phyloP scores from a whole-genome alignment of 1,284 basidiomycete species.

The Leccinum pachyderme region DNA sequence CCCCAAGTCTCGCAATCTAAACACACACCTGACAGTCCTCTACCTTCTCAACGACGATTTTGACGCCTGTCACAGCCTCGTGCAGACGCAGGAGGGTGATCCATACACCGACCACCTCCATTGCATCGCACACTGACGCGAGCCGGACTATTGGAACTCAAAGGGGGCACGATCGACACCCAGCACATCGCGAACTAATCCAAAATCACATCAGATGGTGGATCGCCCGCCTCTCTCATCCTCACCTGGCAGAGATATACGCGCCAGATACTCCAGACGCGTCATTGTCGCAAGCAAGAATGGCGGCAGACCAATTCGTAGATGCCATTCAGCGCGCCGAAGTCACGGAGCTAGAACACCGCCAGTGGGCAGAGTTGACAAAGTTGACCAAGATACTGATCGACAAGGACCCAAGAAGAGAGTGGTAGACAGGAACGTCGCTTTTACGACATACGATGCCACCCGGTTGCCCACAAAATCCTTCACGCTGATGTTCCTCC shows the following conservation, averaged over 20 bases:
- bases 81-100: constrained; percentile 27
- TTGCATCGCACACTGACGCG: constrained; percentile 27
- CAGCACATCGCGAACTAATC: background rate
- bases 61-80: constrained; percentile 25
- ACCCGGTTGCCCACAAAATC: background rate
- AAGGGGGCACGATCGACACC: constrained; percentile 16
- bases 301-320: constrained; percentile 5
- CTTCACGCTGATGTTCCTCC: constrained; percentile 22
- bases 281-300: constrained; percentile 12
- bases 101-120: constrained; percentile 28
- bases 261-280: constrained; percentile 4
- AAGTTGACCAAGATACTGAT: constrained; percentile 20
- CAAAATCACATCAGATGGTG: constrained; percentile 16
- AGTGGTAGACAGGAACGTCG: background rate
- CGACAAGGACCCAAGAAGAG: constrained; percentile 5
- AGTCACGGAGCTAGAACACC: constrained; percentile 17
- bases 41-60: constrained; percentile 34
- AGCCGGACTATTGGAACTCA: constrained; percentile 27
- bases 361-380: constrained; percentile 31
- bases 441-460: background rate
- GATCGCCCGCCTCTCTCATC: constrained; percentile 19
- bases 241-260: constrained; percentile 23
- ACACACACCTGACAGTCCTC: constrained; percentile 14
- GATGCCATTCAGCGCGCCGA: constrained; percentile 12
- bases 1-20: background rate